These are phyloP conservation scores for Rhynchosporium agropyri DNA, from an alignment of 2,329 filamentous ascomycete genomes.

Conservation along the genomic window DNA sequence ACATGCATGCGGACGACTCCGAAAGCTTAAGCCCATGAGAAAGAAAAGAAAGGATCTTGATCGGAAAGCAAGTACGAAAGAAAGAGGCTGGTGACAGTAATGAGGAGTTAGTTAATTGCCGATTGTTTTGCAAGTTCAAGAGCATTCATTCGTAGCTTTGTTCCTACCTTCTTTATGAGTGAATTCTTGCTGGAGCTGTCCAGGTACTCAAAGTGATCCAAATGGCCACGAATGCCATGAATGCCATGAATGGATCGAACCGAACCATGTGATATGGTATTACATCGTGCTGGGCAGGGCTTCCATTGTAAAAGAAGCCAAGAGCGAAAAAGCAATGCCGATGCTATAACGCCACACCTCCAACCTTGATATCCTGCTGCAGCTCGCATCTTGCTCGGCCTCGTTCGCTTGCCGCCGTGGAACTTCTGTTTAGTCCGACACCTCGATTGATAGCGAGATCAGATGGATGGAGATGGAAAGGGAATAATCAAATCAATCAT, in stretches of 20 bases:
- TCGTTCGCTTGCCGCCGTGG: neutral
- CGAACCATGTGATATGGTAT: no score
- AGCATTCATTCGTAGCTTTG: neutral
- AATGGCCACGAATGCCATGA: no score
- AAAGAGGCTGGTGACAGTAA: constrained; percentile 4
- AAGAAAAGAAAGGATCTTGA: neutral
- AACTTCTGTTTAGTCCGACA: neutral
- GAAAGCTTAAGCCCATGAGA: constrained; percentile 2
- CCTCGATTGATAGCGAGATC: neutral
- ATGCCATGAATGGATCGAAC: no score
- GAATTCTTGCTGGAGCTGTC: no score
- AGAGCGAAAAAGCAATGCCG: neutral
- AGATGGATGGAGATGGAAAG: no score
- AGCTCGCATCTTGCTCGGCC: neutral
- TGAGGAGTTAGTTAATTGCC: no score
- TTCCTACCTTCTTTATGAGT: neutral
- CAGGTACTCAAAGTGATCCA: no score
- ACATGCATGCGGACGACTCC: constrained; percentile 12
- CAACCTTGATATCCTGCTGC: neutral
- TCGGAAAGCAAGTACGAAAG: neutral
- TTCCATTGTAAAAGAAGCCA: no score
- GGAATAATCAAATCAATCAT: no score
- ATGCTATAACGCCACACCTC: neutral
- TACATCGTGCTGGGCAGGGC: no score
- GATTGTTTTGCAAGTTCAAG: no score